These are phyloP conservation scores for Phialophora macrospora DNA, from an alignment of 2,329 filamentous ascomycete species.

Conservation along the genomic window DNA sequence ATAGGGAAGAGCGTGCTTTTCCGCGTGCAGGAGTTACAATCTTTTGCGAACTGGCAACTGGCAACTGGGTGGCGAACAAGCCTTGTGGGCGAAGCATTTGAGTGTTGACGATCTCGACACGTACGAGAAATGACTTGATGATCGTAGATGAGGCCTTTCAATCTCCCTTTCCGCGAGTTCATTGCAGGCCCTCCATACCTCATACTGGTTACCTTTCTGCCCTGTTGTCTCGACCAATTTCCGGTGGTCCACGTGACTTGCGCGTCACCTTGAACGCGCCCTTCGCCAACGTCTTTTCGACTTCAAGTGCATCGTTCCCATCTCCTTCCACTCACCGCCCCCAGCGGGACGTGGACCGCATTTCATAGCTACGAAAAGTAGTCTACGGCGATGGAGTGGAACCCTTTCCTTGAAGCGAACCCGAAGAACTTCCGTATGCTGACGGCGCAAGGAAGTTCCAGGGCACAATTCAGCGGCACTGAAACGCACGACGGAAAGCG, in stretches of 20 bases:
- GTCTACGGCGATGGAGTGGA: constrained; percentile 4
- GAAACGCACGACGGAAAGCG: background rate
- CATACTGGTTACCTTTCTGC: too few species aligned
- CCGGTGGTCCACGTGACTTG: background rate
- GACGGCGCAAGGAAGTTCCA: background rate
- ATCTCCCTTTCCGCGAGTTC: background rate
- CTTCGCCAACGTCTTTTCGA: background rate
- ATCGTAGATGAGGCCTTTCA: background rate
- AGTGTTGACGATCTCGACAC: background rate
- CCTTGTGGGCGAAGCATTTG: background rate
- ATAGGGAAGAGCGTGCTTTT: background rate
- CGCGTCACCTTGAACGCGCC: background rate
- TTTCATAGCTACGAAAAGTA: background rate
- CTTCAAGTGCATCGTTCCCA: background rate
- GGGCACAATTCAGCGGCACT: background rate
- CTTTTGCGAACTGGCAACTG: background rate
- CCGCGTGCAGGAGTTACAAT: background rate
- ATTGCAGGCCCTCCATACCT: background rate
- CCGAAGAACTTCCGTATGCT: constrained; percentile 16
- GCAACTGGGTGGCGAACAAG: background rate
- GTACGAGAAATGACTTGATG: constrained; percentile 6
- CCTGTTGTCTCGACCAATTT: too few species aligned
- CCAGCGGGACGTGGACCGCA: too few species aligned
- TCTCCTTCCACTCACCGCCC: background rate
- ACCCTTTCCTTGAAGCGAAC: constrained; percentile 13